A percentile compares a stretch with the other conserved stretches of the same genome.
These are phyloP conservation scores for Sporobolus alterniflorus DNA, from an alignment of 202 grass and related monocot species.

Conservation along the genomic window DNA sequence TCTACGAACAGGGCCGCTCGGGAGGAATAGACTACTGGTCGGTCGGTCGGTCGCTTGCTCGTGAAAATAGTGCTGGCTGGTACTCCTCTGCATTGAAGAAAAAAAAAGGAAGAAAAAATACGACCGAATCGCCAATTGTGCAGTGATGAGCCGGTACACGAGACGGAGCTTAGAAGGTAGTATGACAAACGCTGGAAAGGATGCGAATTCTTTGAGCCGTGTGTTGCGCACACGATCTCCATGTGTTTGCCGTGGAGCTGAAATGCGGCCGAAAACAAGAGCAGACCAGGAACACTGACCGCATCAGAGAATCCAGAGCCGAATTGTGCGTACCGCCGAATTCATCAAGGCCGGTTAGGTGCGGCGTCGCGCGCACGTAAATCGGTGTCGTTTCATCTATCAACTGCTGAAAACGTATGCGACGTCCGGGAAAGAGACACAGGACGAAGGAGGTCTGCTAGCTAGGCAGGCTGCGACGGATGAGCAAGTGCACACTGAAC, in stretches of 20 bases:
- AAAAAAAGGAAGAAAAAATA: too few relatives aligned
- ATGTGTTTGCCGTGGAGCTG: too few relatives aligned
- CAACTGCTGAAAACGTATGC: not conserved
- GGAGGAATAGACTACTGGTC: not conserved
- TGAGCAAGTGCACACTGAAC: not conserved
- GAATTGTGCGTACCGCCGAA: not conserved
- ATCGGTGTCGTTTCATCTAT: not conserved
- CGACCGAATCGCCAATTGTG: not conserved
- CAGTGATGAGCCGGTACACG: too few relatives aligned
- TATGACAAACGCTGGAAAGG: too few relatives aligned
- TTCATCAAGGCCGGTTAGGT: conserved; percentile 30
- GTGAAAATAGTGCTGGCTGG: not conserved
- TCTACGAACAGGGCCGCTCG: not conserved
- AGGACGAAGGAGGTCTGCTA: too few relatives aligned
- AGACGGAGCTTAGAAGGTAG: too few relatives aligned
- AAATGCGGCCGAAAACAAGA: too few relatives aligned
- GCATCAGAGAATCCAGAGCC: not conserved
- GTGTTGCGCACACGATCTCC: too few relatives aligned
- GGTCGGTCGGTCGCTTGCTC: not conserved
- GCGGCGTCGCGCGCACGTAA: not conserved
- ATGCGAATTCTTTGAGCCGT: too few relatives aligned
- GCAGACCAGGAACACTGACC: too few relatives aligned
- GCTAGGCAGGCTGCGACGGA: not conserved
- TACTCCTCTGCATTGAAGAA: not conserved
- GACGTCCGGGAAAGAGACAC: too few relatives aligned